Base-by-base conservation (phyloP, 768 basidiomycete genomes). In the Guyanaporus albipodus region DNA sequence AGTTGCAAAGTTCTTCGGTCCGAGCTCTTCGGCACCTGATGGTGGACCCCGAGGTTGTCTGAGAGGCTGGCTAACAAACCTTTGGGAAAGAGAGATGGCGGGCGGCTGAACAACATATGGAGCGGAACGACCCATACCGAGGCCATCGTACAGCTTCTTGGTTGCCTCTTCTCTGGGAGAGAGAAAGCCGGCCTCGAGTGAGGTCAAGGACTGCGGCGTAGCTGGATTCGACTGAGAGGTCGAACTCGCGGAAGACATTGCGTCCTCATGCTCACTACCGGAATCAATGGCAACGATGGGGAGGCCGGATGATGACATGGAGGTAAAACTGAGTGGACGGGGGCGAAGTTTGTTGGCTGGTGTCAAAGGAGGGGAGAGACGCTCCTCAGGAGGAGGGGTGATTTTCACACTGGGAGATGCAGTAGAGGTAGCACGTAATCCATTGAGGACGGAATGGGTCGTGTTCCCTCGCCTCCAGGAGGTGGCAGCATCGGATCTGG, bases 31-130 rank as follows among this genome's bases (percentile, higher is more conserved):
- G 53, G 82, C 81, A 61, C 86, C 85, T 19, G 86, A 86, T 35
- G 91, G 91, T 46, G 91, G 91, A 58, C 91, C 91, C 48, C 83
- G 80, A 58, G 91, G 91, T 73, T 92, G 91, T 67, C 91, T 83
- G 44, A 83, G 74, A 50, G 87, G 85, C 61, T 84, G 82, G 65
- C 82, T 86, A 51, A 73, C 73, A 68, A 83, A 61, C 74, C 82
- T 79, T 44, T 71, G 71, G 24, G 71, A 68, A 45, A 65, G 64
- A 72, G 46, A 59, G 44, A 60, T 40, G 49, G 36, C 52, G 46
- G 46, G 41, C 2, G 49, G 14, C 41, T 55, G 55, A 23, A 58
- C 55, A 27, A 60, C 49, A 27, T 51, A 46, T 22, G 82, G 76
- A 24, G 69, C 71, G 22, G 86, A 79, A 48, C 88, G 78, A 31